phyloP scores from a whole-genome alignment of 106 monocot species.

The Hemerocallis citrina region DNA sequence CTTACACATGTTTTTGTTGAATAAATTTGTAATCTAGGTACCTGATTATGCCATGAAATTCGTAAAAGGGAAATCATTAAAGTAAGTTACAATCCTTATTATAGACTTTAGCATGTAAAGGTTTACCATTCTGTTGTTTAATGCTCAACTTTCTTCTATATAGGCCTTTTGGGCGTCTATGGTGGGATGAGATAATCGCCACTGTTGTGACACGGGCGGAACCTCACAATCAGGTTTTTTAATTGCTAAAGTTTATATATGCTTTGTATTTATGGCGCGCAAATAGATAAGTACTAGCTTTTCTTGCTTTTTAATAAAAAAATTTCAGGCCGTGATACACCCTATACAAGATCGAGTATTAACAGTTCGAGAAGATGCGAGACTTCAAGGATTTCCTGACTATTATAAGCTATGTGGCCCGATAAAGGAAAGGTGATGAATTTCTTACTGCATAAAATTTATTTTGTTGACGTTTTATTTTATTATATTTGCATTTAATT shows the following conservation, averaged over 20 bases:
- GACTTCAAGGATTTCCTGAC: constrained; percentile 81
- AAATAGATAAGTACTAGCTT: background rate
- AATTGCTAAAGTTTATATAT: background rate
- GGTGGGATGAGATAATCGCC: constrained; percentile 87
- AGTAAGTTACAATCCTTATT: constrained; percentile 24
- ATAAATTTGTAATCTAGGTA: constrained; percentile 17
- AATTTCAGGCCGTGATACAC: constrained; percentile 44
- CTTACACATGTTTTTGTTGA: too few relatives aligned
- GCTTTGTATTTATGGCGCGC: background rate
- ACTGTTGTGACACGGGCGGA: constrained; percentile 76
- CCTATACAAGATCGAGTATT: constrained; percentile 69
- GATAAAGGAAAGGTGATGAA: constrained; percentile 50
- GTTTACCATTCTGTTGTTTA: background rate
- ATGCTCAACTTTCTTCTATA: background rate
- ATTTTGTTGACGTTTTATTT: too few relatives aligned
- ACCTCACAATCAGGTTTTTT: constrained; percentile 38
- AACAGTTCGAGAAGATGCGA: constrained; percentile 69
- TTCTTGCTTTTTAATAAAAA: background rate
- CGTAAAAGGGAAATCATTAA: constrained; percentile 38
- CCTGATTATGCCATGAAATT: constrained; percentile 43
- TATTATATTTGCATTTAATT: too few relatives aligned
- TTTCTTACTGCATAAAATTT: too few relatives aligned
- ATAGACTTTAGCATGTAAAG: too few relatives aligned
- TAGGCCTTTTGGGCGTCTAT: constrained; percentile 68
- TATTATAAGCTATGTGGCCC: constrained; percentile 54